Evolutionary conservation across 352 stramenopile species (phyloP).

Genomic region (Pythium monospermum): DNA sequence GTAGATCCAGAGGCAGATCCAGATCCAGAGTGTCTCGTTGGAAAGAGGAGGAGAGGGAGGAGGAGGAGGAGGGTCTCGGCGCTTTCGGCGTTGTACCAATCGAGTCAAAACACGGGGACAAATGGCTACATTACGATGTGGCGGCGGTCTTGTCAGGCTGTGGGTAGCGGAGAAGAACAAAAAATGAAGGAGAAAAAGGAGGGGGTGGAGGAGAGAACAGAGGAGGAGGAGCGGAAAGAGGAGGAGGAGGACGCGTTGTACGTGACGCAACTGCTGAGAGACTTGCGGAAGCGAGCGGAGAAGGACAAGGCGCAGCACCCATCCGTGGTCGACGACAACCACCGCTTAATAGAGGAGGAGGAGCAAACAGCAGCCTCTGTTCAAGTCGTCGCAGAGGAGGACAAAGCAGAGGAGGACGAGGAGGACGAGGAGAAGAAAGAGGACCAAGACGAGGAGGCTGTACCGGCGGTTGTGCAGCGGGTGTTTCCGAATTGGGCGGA

Average conservation of each 20-base stretch:
- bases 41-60: too few relatives aligned
- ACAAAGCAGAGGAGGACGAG: neutral
- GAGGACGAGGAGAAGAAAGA: neutral
- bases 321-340: too few relatives aligned
- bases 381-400: neutral
- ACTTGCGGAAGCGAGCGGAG: slow-evolving; percentile 11
- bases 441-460: neutral
- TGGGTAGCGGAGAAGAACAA: neutral
- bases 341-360: too few relatives aligned
- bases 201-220: neutral
- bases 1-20: too few relatives aligned
- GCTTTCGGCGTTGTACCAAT: neutral
- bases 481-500: slow-evolving; percentile 43
- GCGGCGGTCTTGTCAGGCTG: neutral
- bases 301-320: too few relatives aligned
- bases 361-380: neutral
- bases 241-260: slow-evolving; percentile 10
- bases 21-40: too few relatives aligned
- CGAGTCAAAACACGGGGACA: neutral
- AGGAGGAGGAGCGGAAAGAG: neutral
- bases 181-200: neutral
- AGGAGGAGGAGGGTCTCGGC: neutral
- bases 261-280: slow-evolving; percentile 7
- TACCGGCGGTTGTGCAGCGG: slow-evolving; percentile 37
- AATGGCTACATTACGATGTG: neutral